Conservation (phyloP, 805 yeast genomes). For the Ogataea allantospora region DNA sequence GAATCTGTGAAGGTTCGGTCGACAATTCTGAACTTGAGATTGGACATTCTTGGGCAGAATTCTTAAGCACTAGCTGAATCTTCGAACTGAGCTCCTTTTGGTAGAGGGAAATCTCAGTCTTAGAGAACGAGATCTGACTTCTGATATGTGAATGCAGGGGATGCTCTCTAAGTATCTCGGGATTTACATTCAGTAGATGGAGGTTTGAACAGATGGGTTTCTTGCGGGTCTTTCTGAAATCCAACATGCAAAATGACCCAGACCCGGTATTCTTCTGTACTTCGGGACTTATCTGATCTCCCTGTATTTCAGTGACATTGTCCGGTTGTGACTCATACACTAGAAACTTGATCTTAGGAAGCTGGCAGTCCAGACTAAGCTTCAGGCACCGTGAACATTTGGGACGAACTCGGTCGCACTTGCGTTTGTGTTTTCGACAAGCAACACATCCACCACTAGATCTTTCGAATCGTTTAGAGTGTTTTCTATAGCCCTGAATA, state of each 20-base stretch:
- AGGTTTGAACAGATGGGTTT: neutral
- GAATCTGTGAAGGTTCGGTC: neutral
- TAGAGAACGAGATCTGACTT: neutral
- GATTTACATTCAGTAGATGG: neutral
- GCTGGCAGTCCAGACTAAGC: constrained; percentile 4
- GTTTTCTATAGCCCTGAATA: constrained; percentile 2
- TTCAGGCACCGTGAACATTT: constrained; percentile 10
- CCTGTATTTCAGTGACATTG: neutral
- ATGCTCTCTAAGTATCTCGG: constrained; percentile 1
- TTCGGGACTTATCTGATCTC: neutral
- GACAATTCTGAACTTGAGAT: neutral
- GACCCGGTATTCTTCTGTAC: neutral
- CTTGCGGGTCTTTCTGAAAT: neutral
- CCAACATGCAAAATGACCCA: neutral
- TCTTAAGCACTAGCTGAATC: constrained; percentile 1
- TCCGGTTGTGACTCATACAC: constrained; percentile 1
- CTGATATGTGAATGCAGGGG: constrained; percentile 1
- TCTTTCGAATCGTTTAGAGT: constrained; percentile 10
- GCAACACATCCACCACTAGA: constrained; percentile 13
- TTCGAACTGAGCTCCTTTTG: neutral
- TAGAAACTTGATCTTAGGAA: constrained; percentile 10
- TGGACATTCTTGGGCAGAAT: neutral
- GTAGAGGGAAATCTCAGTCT: neutral
- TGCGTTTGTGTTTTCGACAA: constrained; percentile 12
- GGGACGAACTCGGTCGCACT: constrained; percentile 16